Conservation (phyloP, 306 rosid species). For the Calophaca sinica region DNA sequence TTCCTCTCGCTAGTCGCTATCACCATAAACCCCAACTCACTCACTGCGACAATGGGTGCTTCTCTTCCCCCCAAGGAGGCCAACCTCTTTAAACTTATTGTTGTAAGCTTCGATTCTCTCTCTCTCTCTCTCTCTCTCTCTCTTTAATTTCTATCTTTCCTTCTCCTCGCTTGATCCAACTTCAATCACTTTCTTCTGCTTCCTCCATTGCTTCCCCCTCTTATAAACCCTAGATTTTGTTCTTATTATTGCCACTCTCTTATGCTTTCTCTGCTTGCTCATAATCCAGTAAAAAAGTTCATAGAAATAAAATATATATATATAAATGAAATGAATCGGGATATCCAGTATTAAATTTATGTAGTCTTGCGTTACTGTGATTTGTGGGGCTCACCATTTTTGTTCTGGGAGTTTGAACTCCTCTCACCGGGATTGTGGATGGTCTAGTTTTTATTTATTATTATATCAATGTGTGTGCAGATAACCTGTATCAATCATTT, state of each 20-base stretch:
- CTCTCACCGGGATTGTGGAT: not conserved
- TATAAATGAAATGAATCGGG: not conserved
- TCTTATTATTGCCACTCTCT: not conserved
- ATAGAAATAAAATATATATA: not conserved
- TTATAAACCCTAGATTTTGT: constrained; percentile 60
- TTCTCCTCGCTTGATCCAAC: constrained; percentile 41
- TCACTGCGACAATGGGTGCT: constrained; percentile 77
- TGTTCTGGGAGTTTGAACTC: not conserved
- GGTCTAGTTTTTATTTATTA: not conserved
- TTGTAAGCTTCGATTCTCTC: constrained; percentile 66
- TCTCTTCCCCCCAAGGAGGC: constrained; percentile 92
- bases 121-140: not conserved
- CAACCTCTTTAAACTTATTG: constrained; percentile 98
- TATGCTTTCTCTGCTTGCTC: constrained; percentile 12
- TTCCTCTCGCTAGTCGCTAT: not conserved
- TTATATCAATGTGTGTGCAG: not conserved
- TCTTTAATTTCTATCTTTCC: not conserved
- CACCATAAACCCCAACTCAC: constrained; percentile 13
- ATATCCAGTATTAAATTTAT: constrained; percentile 28
- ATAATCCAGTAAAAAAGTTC: not conserved
- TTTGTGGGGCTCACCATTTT: not conserved
- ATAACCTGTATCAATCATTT: not conserved
- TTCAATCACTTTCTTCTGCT: constrained; percentile 27
- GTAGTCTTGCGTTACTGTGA: constrained; percentile 8
- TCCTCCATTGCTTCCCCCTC: constrained; percentile 6